Conservation (phyloP, 306 rosid genomes). For the Acacia acuminata region DNA sequence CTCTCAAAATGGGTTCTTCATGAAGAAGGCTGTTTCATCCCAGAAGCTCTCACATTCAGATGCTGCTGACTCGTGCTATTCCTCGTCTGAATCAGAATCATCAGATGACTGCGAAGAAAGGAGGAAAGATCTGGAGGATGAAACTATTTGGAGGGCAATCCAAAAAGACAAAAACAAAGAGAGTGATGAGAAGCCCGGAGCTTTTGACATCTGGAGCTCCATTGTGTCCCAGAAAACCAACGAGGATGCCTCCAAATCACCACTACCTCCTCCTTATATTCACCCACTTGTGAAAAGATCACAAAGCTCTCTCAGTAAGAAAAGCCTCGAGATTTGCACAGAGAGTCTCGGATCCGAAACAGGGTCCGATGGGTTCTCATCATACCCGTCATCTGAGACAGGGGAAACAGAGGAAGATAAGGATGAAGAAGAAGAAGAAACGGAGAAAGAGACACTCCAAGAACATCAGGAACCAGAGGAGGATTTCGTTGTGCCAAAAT, state of each 20-base stretch:
- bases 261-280: constrained; percentile 58
- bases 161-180: constrained; percentile 33
- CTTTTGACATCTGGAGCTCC: constrained; percentile 57
- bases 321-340: constrained; percentile 81
- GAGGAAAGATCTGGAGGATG: constrained; percentile 8
- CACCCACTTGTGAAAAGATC: constrained; percentile 81
- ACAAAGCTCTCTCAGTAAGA: constrained; percentile 50
- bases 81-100: constrained; percentile 37
- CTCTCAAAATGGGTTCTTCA: constrained; percentile 49
- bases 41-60: constrained; percentile 35
- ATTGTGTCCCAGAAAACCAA: constrained; percentile 49
- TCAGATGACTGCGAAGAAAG: constrained; percentile 21
- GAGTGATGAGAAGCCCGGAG: constrained; percentile 34
- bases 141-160: constrained; percentile 50
- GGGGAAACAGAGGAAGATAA: constrained; percentile 34
- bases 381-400: constrained; percentile 48
- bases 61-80: constrained; percentile 28
- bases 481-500: constrained; percentile 31
- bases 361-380: constrained; percentile 72
- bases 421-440: background rate
- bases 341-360: constrained; percentile 97
- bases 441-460: constrained; percentile 12
- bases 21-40: constrained; percentile 62
- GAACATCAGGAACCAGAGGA: constrained; percentile 4
- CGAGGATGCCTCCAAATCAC: constrained; percentile 39